Conservation (phyloP, 2,329 filamentous ascomycete genomes). For the Cytospora mali region DNA sequence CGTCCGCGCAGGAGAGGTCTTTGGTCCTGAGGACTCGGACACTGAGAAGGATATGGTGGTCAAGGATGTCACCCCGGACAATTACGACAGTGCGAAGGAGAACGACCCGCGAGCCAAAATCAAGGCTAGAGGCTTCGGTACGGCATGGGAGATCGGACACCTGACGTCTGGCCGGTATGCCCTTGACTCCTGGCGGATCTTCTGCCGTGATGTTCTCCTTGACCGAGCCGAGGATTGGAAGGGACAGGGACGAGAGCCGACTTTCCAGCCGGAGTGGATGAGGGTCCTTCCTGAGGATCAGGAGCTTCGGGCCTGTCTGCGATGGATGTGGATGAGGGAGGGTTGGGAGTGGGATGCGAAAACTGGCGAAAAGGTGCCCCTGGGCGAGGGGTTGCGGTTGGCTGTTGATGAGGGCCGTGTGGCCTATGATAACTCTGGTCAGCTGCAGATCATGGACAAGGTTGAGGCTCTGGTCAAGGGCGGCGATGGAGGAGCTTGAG, state of each 20-base stretch:
- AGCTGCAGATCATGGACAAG: slow-evolving; percentile 45
- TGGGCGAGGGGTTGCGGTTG: slow-evolving; percentile 55
- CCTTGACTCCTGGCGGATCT: slow-evolving; percentile 90
- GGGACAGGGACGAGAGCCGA: slow-evolving; percentile 52
- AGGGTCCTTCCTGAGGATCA: slow-evolving; percentile 81
- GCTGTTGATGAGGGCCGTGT: slow-evolving; percentile 62
- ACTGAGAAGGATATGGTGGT: slow-evolving; percentile 1
- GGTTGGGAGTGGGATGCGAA: slow-evolving; percentile 79
- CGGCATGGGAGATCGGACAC: slow-evolving; percentile 82
- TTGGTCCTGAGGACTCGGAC: slow-evolving; percentile 32
- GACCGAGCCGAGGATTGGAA: slow-evolving; percentile 68
- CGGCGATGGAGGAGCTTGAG: slow-evolving; percentile 12
- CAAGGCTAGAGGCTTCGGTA: slow-evolving; percentile 33
- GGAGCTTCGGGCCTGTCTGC: slow-evolving; percentile 81
- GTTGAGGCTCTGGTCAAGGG: slow-evolving; percentile 1
- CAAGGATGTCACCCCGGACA: slow-evolving; percentile 1
- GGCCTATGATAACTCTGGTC: slow-evolving; percentile 54
- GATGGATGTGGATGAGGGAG: slow-evolving; percentile 91
- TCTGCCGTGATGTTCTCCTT: slow-evolving; percentile 79
- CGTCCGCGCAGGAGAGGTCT: slow-evolving; percentile 35
- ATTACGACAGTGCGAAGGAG: slow-evolving; percentile 4
- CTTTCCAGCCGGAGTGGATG: slow-evolving; percentile 89
- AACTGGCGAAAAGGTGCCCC: slow-evolving; percentile 64
- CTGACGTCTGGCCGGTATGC: slow-evolving; percentile 82
- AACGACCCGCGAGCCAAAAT: slow-evolving; percentile 28